Percentiles rank a stretch among this genome's conserved stretches.
These are phyloP conservation scores for Aotearoamyces nothofagi DNA, from an alignment of 2,329 filamentous ascomycete genomes.

Conservation along the genomic window DNA sequence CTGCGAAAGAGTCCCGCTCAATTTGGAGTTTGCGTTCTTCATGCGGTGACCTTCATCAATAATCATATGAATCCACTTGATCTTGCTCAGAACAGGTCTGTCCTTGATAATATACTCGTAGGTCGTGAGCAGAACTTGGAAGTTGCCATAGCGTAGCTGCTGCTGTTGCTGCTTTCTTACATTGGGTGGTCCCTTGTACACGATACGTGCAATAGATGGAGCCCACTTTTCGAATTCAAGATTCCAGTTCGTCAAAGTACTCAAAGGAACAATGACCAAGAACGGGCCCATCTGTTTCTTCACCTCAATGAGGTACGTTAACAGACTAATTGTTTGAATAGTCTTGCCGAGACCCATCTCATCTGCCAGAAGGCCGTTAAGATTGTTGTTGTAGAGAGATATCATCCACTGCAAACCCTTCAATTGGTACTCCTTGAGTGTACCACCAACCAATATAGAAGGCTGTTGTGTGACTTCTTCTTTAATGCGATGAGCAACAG, in stretches of 20 bases:
- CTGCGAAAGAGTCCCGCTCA: conserved; percentile 84
- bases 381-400: conserved; percentile 98
- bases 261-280: conserved; percentile 90
- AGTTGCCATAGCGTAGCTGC: conserved; percentile 83
- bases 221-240: conserved; percentile 99
- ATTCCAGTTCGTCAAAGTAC: conserved; percentile 97
- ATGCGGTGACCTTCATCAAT: conserved; percentile 98
- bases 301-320: conserved; percentile 92
- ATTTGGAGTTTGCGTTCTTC: conserved; percentile 96
- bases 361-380: conserved; percentile 95
- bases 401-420: conserved; percentile 99
- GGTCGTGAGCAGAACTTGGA: conserved; percentile 92
- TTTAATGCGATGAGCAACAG: conserved; percentile 89
- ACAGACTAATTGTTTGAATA: conserved; percentile 94
- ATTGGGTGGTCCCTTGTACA: conserved; percentile 92
- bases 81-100: conserved; percentile 84
- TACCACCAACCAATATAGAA: conserved; percentile 75
- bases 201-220: conserved; percentile 68
- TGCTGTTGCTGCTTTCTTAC: conserved; percentile 82
- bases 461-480: conserved; percentile 82
- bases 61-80: conserved; percentile 99
- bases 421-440: conserved; percentile 91
- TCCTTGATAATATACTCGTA: conserved; percentile 99
- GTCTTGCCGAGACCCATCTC: conserved; percentile 99
- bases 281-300: conserved; percentile 88